A percentile compares a stretch with the other conserved stretches of the same genome.
These are phyloP conservation scores for Coemansia sp. DNA, from an alignment of 192 early-diverging fungal genomes.

Conservation along the genomic window DNA sequence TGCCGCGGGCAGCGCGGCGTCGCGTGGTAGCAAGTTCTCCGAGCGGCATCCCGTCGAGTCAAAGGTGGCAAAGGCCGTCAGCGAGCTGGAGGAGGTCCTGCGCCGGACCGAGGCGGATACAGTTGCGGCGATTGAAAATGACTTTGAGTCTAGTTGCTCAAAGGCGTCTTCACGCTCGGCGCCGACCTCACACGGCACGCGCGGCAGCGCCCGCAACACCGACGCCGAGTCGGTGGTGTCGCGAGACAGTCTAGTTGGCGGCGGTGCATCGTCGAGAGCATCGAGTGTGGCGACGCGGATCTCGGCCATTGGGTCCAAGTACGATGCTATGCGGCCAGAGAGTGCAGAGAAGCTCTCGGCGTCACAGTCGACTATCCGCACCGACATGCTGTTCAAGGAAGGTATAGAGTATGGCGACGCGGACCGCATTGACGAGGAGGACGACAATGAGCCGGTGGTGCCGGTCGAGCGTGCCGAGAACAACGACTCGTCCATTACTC, in stretches of 20 bases:
- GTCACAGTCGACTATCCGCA: slow-evolving; percentile 42
- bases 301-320: slow-evolving; percentile 27
- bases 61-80: slow-evolving; percentile 49
- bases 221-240: slow-evolving; percentile 25
- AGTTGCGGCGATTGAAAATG: slow-evolving; percentile 25
- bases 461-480: slow-evolving; percentile 12
- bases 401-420: slow-evolving; percentile 36
- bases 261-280: slow-evolving; percentile 39
- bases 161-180: not conserved
- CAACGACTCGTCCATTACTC: slow-evolving; percentile 31
- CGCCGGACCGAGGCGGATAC: slow-evolving; percentile 42
- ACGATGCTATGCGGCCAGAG: slow-evolving; percentile 10
- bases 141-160: slow-evolving; percentile 19
- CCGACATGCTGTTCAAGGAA: slow-evolving; percentile 32
- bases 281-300: slow-evolving; percentile 38
- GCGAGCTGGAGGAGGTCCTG: slow-evolving; percentile 47
- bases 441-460: slow-evolving; percentile 31
- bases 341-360: slow-evolving; percentile 31
- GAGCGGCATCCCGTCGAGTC: slow-evolving; percentile 44
- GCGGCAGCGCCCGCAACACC: not conserved
- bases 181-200: not conserved
- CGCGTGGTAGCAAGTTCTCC: slow-evolving; percentile 8
- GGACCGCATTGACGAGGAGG: slow-evolving; percentile 19
- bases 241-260: slow-evolving; percentile 39
- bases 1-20: slow-evolving; percentile 6